Evolutionary conservation across 1,284 basidiomycete species (phyloP), one percentile per base, ranked within the genome.

Genomic region (Salmacisia buchloeana): DNA sequence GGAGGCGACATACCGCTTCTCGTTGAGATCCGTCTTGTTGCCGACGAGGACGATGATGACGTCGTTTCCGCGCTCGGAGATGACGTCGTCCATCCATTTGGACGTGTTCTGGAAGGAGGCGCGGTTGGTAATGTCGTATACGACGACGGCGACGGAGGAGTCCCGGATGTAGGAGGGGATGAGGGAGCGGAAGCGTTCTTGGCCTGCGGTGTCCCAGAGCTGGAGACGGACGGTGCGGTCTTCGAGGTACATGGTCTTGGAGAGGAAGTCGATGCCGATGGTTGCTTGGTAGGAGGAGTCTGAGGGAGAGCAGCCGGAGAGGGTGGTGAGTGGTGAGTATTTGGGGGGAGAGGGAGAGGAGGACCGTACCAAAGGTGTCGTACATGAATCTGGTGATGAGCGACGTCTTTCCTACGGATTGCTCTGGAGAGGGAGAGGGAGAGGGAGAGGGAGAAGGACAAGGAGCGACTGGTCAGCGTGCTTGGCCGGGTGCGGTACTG

Each of bases 261-360:
- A 94, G 80, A 99, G 83, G 81, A 98, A 98, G 83, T 99, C 96
- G 82, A 97, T 98, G 69, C 96, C 96, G 80, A 99, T 99, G 13
- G 96, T 99, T 13, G 96, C 96, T 82, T 99, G 96, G 81, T 99
- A 99, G 54, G 94, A 98, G 82, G 96, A 97, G 84, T 99, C 96
- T 54, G 49, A 33, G 27, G 10, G 41, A 15, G 10, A 21, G 6
- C 27, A 54, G 27, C 29, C 6, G 31, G 52, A 35, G 10, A 23
- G n/a, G n/a, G 31, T n/a, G 18, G 23, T 18, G 18, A 18, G 45
- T 18, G 10, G 34, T 12, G 23, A 52, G n/a, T 9, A 29, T 6
- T 12, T 18, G 25, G 3, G 34, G 34, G 34, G 2, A 23, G n/a
- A 21, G 25, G 7, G 46, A 27, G 3, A 33, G 29, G 3, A 33